Conservation (phyloP, 2,329 filamentous ascomycete genomes). For the Cladophialophora carrionii region DNA sequence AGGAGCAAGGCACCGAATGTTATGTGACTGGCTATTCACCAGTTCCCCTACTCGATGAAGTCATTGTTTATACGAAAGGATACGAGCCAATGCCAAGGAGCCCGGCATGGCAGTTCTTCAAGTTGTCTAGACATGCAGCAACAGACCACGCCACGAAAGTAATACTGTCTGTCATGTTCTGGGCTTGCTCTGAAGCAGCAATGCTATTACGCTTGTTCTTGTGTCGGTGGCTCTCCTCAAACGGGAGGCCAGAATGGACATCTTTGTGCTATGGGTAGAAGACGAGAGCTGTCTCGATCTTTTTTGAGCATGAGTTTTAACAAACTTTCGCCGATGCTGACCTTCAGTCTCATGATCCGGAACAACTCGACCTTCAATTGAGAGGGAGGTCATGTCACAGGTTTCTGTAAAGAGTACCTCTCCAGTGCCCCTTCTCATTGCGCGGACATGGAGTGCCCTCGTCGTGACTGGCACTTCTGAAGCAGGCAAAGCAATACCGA, state of each 20-base stretch:
- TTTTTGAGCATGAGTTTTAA: constrained; percentile 13
- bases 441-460: neutral
- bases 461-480: neutral
- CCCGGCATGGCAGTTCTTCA: too few relatives aligned
- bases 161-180: too few relatives aligned
- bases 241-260: too few relatives aligned
- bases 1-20: neutral
- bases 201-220: too few relatives aligned
- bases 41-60: constrained; percentile 4
- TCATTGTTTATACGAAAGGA: neutral
- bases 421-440: neutral
- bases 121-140: too few relatives aligned
- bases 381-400: neutral
- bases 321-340: constrained; percentile 15
- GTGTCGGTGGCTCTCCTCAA: too few relatives aligned
- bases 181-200: too few relatives aligned
- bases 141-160: too few relatives aligned
- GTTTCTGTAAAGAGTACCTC: neutral
- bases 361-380: constrained; percentile 1
- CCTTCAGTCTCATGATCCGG: constrained; percentile 13
- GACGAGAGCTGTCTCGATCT: constrained; percentile 9
- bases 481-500: neutral
- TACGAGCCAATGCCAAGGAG: too few relatives aligned
- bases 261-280: neutral
- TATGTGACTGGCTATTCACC: neutral